Evolutionary conservation across 208 protist genomes (phyloP), one percentile per base, ranked within the genome.

Genomic region (Trypanosoma brucei): DNA sequence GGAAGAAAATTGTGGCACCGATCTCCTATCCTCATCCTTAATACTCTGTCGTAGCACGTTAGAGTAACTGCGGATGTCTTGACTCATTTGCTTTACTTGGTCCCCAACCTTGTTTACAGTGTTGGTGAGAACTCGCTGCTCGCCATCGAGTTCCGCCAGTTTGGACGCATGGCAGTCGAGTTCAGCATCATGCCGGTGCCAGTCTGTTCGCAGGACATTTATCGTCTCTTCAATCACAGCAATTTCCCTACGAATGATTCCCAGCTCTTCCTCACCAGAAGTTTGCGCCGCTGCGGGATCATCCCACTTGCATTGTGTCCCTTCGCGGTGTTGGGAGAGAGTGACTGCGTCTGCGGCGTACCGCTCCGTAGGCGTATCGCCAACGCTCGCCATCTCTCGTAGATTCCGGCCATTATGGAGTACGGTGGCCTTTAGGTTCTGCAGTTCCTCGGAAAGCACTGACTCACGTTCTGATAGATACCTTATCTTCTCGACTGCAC

Each of bases 401-500:
- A 3, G 33, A 0, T 14, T 4, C 40, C 54, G n/a, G 8, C 13
- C n/a, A 14, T 38, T 13, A 40, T 14, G 22, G 7, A 13, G 13
- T 13, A 34, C 34, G 0, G 54, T 40, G 2, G 45, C 37, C 33
- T 37, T 68, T 38, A 75, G 33, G 11, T 40, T 39, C 9, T 11
- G 2, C 30, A 76, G 11, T 31, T 73, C 30, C 33, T 45, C 39
- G 6, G 11, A n/a, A 11, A 73, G 56, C 33, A 31, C 46, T 2
- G 50, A 61, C 46, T 72, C 62, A 34, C 71, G 62, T 11, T 72
- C 48, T 39, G 66, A 56, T 42, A 81, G 48, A 3, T 38, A 30
- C 14, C 42, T 65, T 38, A 82, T 30, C 55, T 68, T 71, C n/a
- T 67, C 55, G 11, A 72, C 59, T 0, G 76, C 51, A 13, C 62